Percentiles rank a stretch among this genome's conserved stretches.
These are phyloP conservation scores for Lachnellula arida DNA, from an alignment of 2,329 filamentous ascomycete genomes.

Conservation along the genomic window DNA sequence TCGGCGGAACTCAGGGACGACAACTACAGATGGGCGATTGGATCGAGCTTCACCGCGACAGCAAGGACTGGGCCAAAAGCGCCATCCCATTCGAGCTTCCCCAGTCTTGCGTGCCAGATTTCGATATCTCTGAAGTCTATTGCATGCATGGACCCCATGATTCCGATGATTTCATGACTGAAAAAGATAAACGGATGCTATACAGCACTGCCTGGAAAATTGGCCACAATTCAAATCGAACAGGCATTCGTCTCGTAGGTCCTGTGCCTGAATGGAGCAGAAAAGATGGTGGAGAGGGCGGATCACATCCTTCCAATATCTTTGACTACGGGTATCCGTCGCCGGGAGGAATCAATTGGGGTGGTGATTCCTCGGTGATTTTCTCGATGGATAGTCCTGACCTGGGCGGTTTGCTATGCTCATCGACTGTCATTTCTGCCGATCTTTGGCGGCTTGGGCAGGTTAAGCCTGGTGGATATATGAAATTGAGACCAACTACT, in stretches of 20 bases:
- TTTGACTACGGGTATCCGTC: constrained; percentile 55
- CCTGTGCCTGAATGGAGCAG: constrained; percentile 55
- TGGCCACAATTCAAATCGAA: constrained; percentile 56
- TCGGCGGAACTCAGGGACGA: constrained; percentile 42
- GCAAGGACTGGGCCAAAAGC: constrained; percentile 2
- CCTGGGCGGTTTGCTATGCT: constrained; percentile 55
- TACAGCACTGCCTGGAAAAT: constrained; percentile 55
- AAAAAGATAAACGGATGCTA: constrained; percentile 51
- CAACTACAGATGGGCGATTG: constrained; percentile 17
- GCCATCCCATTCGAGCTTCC: constrained; percentile 6
- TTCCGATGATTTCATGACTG: constrained; percentile 30
- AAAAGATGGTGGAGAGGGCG: constrained; percentile 56
- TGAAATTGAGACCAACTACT: constrained; percentile 47
- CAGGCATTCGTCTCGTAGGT: constrained; percentile 55
- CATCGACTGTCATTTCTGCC: constrained; percentile 50
- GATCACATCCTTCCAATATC: constrained; percentile 56
- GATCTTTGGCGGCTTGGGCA: constrained; percentile 61
- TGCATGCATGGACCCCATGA: constrained; percentile 33
- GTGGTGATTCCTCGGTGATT: constrained; percentile 56
- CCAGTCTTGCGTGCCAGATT: constrained; percentile 11
- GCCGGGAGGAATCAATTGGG: constrained; percentile 54
- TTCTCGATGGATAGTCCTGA: constrained; percentile 56
- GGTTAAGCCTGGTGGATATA: constrained; percentile 52
- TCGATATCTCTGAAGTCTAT: constrained; percentile 22
- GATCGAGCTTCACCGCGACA: constrained; percentile 8